Evolutionary conservation across 805 yeast species (phyloP).

Genomic region (Cyberlindnera mycetangii): DNA sequence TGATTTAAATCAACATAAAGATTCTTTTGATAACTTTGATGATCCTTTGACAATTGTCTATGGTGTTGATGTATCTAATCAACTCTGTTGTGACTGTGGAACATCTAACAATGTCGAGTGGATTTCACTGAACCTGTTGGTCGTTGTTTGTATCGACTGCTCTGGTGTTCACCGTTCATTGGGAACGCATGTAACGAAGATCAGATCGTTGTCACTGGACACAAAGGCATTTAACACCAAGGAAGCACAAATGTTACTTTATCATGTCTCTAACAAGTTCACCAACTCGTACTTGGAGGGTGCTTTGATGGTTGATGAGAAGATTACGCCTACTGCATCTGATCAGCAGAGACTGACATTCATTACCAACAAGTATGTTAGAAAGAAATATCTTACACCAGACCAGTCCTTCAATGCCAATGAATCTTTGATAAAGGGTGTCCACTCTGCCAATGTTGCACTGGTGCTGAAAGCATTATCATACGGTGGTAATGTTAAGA

Average conservation of each 20-base stretch:
- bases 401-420: constrained; percentile 24
- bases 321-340: constrained; percentile 35
- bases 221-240: constrained; percentile 48
- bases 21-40: not conserved
- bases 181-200: constrained; percentile 78
- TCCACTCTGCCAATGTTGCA: constrained; percentile 46
- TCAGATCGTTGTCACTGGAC: constrained; percentile 77
- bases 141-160: constrained; percentile 77
- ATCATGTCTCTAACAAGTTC: constrained; percentile 49
- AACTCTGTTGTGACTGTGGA: constrained; percentile 78
- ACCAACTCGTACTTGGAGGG: constrained; percentile 66
- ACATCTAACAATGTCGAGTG: constrained; percentile 68
- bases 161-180: constrained; percentile 85
- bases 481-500: constrained; percentile 46
- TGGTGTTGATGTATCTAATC: constrained; percentile 50
- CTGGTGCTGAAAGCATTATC: constrained; percentile 43
- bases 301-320: constrained; percentile 13
- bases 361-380: constrained; percentile 63
- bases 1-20: not conserved
- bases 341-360: constrained; percentile 52
- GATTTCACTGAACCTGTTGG: constrained; percentile 75
- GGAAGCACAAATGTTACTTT: constrained; percentile 57
- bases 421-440: constrained; percentile 46
- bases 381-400: constrained; percentile 41
- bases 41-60: constrained; percentile 24